A percentile compares a stretch with the other conserved stretches of the same genome.
These are phyloP conservation scores for Clonostachys solani DNA, from an alignment of 2,329 filamentous ascomycete genomes.

Conservation along the genomic window DNA sequence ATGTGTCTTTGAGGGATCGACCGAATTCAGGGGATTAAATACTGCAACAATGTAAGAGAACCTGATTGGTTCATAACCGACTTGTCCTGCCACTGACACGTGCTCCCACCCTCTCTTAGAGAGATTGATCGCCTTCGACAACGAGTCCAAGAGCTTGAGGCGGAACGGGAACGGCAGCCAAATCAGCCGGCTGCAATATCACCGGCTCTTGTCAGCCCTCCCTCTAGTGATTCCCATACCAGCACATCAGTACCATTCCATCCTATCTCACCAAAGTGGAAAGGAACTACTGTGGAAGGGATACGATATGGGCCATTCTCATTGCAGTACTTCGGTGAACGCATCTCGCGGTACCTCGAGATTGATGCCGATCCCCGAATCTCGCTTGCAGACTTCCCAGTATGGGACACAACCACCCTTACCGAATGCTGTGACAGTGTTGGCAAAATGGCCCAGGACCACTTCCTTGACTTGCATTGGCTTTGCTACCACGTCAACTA, in stretches of 20 bases:
- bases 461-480: conserved; percentile 4
- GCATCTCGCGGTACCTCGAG: not conserved
- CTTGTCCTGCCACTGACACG: not conserved
- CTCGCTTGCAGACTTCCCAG: not conserved
- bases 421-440: not conserved
- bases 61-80: not conserved
- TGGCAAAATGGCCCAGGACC: not conserved
- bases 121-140: not conserved
- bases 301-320: not conserved
- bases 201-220: not conserved
- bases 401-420: not conserved
- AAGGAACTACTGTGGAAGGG: not conserved
- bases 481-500: not conserved
- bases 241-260: not conserved
- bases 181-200: not conserved
- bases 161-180: not conserved
- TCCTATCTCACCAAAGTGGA: not conserved
- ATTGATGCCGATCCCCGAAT: not conserved
- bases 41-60: conserved; percentile 1
- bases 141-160: not conserved
- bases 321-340: not conserved
- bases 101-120: not conserved
- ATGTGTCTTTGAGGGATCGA: not conserved
- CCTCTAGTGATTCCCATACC: not conserved
- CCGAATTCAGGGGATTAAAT: not conserved